Evolutionary conservation across 495 filamentous ascomycete genomes (phyloP).

Genomic region (Penicillium herquei): DNA sequence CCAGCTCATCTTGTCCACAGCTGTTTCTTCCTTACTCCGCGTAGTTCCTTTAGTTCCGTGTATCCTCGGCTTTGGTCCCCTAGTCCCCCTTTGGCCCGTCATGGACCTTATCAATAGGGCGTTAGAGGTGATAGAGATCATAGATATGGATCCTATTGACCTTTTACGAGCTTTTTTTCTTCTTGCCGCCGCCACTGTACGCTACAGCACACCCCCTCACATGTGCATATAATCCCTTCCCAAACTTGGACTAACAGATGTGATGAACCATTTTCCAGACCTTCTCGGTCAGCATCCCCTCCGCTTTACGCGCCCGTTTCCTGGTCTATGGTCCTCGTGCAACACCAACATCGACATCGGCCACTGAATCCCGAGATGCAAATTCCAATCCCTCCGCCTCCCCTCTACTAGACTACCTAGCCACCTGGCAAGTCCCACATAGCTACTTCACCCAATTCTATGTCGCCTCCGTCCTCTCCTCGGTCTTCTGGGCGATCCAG

Average conservation of each 20-base stretch:
- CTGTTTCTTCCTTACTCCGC: constrained; percentile 6
- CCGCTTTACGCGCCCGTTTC: constrained; percentile 52
- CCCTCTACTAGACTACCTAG: constrained; percentile 48
- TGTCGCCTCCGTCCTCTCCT: constrained; percentile 64
- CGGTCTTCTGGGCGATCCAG: constrained; percentile 74
- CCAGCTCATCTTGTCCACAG: not conserved
- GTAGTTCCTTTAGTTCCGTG: no score
- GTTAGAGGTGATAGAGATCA: constrained; percentile 26
- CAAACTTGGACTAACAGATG: not conserved
- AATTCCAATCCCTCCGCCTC: constrained; percentile 5
- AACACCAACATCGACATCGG: constrained; percentile 23
- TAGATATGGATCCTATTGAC: constrained; percentile 42
- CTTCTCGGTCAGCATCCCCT: constrained; percentile 48
- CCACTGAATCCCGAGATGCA: not conserved
- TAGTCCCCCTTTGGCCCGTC: not conserved
- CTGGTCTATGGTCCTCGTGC: constrained; percentile 59
- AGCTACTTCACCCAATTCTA: constrained; percentile 90
- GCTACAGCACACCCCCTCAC: not conserved
- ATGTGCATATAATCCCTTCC: not conserved
- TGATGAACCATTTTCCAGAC: constrained; percentile 23
- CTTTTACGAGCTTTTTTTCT: constrained; percentile 44
- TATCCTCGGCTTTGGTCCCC: no score
- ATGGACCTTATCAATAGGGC: constrained; percentile 29
- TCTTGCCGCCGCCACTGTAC: constrained; percentile 49
- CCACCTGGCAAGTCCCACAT: constrained; percentile 69